A percentile compares a stretch with the other conserved stretches of the same genome.
phyloP scores from a whole-genome alignment of 495 filamentous ascomycete genomes.

The Xylaria telfairii region DNA sequence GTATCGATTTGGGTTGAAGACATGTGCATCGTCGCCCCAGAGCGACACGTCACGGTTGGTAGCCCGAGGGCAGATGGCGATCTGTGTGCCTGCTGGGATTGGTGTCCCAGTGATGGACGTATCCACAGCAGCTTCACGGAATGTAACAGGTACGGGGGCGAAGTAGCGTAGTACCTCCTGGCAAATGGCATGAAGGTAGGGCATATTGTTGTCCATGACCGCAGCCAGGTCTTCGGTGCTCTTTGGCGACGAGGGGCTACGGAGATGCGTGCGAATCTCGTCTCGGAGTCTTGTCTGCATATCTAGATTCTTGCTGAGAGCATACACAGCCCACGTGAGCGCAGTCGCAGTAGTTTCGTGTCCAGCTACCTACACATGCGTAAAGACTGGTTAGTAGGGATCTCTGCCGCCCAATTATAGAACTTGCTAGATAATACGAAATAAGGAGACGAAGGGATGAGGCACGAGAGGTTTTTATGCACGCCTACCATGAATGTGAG shows the following conservation, averaged over 20 bases:
- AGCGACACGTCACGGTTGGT: constrained; percentile 53
- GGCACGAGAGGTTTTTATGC: too few relatives aligned
- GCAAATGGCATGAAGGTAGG: constrained; percentile 45
- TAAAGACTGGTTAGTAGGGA: too few relatives aligned
- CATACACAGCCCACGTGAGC: constrained; percentile 47
- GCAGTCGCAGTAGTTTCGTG: constrained; percentile 64
- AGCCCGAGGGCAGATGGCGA: constrained; percentile 55
- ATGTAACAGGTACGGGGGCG: constrained; percentile 44
- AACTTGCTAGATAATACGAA: too few relatives aligned
- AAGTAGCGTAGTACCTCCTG: constrained; percentile 46
- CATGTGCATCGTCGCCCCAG: constrained; percentile 49
- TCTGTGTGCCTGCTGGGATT: constrained; percentile 56
- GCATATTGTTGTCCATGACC: constrained; percentile 32
- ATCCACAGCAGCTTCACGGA: constrained; percentile 55
- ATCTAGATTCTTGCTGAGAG: constrained; percentile 44
- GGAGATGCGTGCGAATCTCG: constrained; percentile 61
- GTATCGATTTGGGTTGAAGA: constrained; percentile 53
- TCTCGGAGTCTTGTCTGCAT: constrained; percentile 44
- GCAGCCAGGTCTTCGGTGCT: constrained; percentile 6
- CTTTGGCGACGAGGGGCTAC: constrained; percentile 37
- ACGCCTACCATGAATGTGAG: constrained; percentile 74
- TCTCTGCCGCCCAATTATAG: too few relatives aligned
- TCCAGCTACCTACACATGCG: constrained; percentile 56
- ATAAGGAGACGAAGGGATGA: too few relatives aligned
- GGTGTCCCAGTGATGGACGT: constrained; percentile 59